A percentile compares a stretch with the other conserved stretches of the same genome.
phyloP scores from a whole-genome alignment of 2,329 filamentous ascomycete genomes.

The Xylariales sp. region DNA sequence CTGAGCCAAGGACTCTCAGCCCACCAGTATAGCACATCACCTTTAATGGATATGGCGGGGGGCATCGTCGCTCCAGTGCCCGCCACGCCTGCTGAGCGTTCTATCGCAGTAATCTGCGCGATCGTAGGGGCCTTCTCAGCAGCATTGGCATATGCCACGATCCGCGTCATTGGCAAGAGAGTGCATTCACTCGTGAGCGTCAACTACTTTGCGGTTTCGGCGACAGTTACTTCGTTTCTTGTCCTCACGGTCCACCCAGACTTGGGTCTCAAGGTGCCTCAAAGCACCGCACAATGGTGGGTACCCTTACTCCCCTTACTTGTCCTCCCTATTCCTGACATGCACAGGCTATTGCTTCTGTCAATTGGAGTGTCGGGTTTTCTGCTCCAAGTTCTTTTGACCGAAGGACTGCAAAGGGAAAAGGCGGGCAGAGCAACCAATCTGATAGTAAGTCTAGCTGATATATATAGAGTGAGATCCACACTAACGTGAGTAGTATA shows the following conservation, averaged over 20 bases:
- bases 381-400: slow-evolving; percentile 73
- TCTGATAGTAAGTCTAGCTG: slow-evolving; percentile 22
- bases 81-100: slow-evolving; percentile 54
- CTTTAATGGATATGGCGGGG: slow-evolving; percentile 10
- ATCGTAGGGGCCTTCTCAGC: slow-evolving; percentile 67
- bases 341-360: slow-evolving; percentile 47
- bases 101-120: slow-evolving; percentile 60
- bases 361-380: slow-evolving; percentile 68
- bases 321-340: neutral
- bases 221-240: slow-evolving; percentile 59
- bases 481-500: slow-evolving; percentile 17
- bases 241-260: slow-evolving; percentile 47
- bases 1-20: neutral
- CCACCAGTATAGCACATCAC: too few species aligned
- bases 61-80: slow-evolving; percentile 18
- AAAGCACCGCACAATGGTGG: slow-evolving; percentile 40
- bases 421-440: slow-evolving; percentile 40
- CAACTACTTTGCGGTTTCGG: slow-evolving; percentile 70
- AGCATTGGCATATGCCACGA: slow-evolving; percentile 65
- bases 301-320: neutral
- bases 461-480: too few species aligned
- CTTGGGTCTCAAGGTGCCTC: slow-evolving; percentile 32
- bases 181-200: slow-evolving; percentile 74
- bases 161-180: slow-evolving; percentile 69
- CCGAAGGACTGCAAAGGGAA: slow-evolving; percentile 67